Evolutionary conservation across 495 filamentous ascomycete genomes (phyloP), one percentile per base, ranked within the genome.

Genomic region (Aeminium ludgeri): DNA sequence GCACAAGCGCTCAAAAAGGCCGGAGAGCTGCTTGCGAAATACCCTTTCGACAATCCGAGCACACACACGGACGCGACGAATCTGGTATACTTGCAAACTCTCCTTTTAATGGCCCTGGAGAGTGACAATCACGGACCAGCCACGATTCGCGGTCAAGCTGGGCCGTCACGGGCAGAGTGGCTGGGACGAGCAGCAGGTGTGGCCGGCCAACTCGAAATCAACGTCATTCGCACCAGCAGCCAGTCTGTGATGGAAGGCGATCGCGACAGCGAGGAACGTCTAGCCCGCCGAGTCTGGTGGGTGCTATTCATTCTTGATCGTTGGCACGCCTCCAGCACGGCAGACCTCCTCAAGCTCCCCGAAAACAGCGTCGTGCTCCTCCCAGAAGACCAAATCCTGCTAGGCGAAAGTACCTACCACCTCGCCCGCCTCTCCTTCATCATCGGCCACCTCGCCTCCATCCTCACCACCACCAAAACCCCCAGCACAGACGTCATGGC

Each of bases 271-370:
- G 76, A 81, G 38, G 73, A 79, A 37, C 76, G 75, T 20, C 65
- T 87, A 19, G 70, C 69, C 2, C 61, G 82, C 41, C 71, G 82
- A 29, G 72, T 72, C 35, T 92, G 82, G 80, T 82, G 78, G 59
- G 69, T 74, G 1, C 57, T 89, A 40, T 67, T 78, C 34, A 72
- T 81, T 50, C 59, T 92, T 43, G 75, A 82, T 41, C 72, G 81
- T 20, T 87, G 77, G 76, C 73, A 84, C 52, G 73, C 80, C 12
- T 66, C 77, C 30, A 76, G 73, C 50, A 77, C 72, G 1, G 73
- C 72, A 10, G 69, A 55, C 38, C 69, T 73, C 8, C 41, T 68
- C 3, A 55, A 72, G 32, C 70, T 84, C 43, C 65, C 63, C 10
- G 74, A 86, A 40, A 63, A 66, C 20, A 76, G 63, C 46, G 65